Evolutionary conservation across 192 early-diverging fungal genomes (phyloP).

Genomic region (Phlyctochytrium planicorne): DNA sequence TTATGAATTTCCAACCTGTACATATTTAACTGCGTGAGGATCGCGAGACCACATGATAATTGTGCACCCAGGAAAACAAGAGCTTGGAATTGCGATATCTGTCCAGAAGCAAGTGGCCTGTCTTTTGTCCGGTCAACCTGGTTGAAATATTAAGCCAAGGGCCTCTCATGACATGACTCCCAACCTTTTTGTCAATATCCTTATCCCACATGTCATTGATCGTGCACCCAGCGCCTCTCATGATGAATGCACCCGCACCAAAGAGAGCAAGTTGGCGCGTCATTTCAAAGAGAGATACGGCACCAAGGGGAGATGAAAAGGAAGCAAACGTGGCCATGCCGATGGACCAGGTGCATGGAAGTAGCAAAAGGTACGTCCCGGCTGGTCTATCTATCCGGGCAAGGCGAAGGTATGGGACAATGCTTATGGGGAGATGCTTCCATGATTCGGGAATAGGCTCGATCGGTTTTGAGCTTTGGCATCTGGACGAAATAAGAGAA

Average conservation of each 20-base stretch:
- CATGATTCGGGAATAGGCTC: conserved; percentile 4
- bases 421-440: background rate
- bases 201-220: conserved; percentile 97
- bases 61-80: conserved; percentile 78
- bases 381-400: conserved; percentile 86
- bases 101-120: conserved; percentile 80
- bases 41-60: conserved; percentile 73
- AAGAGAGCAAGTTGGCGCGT: conserved; percentile 74
- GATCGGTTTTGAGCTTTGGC: background rate
- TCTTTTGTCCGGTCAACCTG: conserved; percentile 77
- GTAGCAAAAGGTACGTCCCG: conserved; percentile 87
- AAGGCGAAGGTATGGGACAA: conserved; percentile 44
- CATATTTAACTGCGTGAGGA: conserved; percentile 85
- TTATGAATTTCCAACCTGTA: conserved; percentile 64
- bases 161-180: background rate
- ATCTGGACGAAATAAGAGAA: too few relatives aligned
- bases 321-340: conserved; percentile 41
- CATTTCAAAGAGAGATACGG: conserved; percentile 53
- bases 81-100: conserved; percentile 65
- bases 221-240: conserved; percentile 96
- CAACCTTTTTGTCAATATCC: conserved; percentile 76
- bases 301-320: conserved; percentile 63
- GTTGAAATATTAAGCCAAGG: too few relatives aligned
- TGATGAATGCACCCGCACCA: conserved; percentile 80
- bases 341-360: conserved; percentile 79